phyloP scores from a whole-genome alignment of 805 yeast species.

The Schwanniomyces vanrijiae region DNA sequence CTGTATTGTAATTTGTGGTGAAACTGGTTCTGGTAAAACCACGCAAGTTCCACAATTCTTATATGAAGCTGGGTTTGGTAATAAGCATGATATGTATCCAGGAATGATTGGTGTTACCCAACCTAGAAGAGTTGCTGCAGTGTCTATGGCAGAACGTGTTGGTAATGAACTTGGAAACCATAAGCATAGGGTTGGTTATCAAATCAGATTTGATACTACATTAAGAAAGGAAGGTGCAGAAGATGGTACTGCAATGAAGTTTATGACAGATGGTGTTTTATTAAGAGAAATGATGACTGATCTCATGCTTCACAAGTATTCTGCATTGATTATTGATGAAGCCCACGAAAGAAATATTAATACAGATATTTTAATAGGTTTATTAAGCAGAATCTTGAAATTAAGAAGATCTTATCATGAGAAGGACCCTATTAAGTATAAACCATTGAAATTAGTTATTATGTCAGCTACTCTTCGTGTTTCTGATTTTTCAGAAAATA shows the following conservation, averaged over 20 bases:
- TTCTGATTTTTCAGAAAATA: constrained; percentile 86
- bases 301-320: constrained; percentile 75
- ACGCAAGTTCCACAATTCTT: constrained; percentile 97
- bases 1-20: constrained; percentile 91
- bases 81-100: constrained; percentile 53
- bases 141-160: constrained; percentile 85
- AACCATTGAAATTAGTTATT: constrained; percentile 76
- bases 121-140: constrained; percentile 93
- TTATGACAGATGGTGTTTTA: constrained; percentile 94
- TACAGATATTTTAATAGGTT: constrained; percentile 94
- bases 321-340: constrained; percentile 89
- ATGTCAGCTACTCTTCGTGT: constrained; percentile 98
- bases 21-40: constrained; percentile 98
- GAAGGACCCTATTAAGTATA: constrained; percentile 46
- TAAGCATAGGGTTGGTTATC: constrained; percentile 70
- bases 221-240: constrained; percentile 48
- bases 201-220: constrained; percentile 76
- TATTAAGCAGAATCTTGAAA: constrained; percentile 81
- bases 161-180: constrained; percentile 73
- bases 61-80: constrained; percentile 90
- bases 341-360: constrained; percentile 97
- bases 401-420: constrained; percentile 58
- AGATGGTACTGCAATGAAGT: constrained; percentile 67
- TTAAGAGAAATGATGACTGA: constrained; percentile 92
- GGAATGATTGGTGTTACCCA: constrained; percentile 98